phyloP scores from a whole-genome alignment of 805 yeast species.

The Kodamaea sagamina region DNA sequence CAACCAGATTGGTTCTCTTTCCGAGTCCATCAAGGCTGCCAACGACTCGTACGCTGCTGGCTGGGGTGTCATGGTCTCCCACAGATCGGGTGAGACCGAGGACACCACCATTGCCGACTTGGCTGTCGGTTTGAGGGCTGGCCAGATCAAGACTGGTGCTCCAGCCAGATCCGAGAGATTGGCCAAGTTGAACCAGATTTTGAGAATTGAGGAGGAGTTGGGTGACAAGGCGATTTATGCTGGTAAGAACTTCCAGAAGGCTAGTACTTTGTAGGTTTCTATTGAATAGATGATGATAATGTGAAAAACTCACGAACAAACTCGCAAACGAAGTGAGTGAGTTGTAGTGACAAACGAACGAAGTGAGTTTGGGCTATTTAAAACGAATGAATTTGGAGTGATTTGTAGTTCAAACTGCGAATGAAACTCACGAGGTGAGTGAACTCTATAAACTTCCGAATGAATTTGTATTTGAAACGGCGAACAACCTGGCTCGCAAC shows the following conservation, averaged over 20 bases:
- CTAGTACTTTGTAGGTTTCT: constrained; percentile 39
- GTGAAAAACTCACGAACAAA: no score
- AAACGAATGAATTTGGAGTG: no score
- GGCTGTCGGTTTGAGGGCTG: constrained; percentile 96
- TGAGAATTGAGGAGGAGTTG: constrained; percentile 97
- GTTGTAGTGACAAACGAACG: no score
- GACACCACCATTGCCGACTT: constrained; percentile 98
- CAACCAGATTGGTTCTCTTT: constrained; percentile 96
- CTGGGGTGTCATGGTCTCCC: constrained; percentile 99
- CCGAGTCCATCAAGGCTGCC: constrained; percentile 97
- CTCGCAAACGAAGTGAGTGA: no score
- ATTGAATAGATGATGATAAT: constrained; percentile 13
- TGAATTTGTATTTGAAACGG: no score
- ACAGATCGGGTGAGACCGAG: constrained; percentile 99
- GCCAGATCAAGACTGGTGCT: constrained; percentile 99
- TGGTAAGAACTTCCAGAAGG: constrained; percentile 81
- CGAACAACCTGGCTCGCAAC: no score
- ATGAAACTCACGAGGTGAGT: no score
- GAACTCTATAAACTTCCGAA: no score
- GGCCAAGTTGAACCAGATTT: constrained; percentile 97
- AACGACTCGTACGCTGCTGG: constrained; percentile 91
- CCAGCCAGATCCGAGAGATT: constrained; percentile 99
- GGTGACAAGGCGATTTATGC: constrained; percentile 97
- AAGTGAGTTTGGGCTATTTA: no score
- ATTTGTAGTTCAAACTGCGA: no score